Evolutionary conservation across 192 early-diverging fungal species (phyloP).

Genomic region (Coemansia sp.): DNA sequence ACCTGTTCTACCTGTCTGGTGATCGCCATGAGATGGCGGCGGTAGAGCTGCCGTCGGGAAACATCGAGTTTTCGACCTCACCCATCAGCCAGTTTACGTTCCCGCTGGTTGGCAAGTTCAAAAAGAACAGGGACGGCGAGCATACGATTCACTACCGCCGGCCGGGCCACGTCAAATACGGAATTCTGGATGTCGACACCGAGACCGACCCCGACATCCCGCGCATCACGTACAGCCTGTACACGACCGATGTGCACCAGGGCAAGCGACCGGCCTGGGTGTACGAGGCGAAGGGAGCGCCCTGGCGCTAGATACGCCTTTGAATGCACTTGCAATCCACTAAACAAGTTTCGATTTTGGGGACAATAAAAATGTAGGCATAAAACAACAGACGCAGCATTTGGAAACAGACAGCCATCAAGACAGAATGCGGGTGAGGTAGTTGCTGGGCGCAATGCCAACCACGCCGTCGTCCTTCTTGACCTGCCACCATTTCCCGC

Average conservation of each 20-base stretch:
- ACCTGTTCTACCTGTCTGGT: conserved; percentile 48
- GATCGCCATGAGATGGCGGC: conserved; percentile 55
- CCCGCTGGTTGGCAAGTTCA: conserved; percentile 38
- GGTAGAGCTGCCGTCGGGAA: conserved; percentile 35
- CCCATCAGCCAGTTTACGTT: conserved; percentile 52
- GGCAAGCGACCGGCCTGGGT: conserved; percentile 30
- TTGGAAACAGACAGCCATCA: neutral
- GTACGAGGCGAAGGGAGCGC: conserved; percentile 32
- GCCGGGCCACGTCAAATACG: conserved; percentile 50
- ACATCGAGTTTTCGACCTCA: conserved; percentile 51
- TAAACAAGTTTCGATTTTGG: neutral
- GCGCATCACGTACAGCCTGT: conserved; percentile 41
- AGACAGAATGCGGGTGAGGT: conserved; percentile 51
- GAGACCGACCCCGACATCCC: conserved; percentile 25
- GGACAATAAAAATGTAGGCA: neutral
- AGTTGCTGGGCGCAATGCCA: conserved; percentile 91
- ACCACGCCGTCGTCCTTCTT: conserved; percentile 70
- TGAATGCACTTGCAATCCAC: neutral
- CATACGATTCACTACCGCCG: conserved; percentile 38
- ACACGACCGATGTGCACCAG: conserved; percentile 36
- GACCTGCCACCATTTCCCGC: conserved; percentile 98
- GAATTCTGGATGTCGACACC: conserved; percentile 51
- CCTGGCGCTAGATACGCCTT: conserved; percentile 21
- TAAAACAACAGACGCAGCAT: neutral
- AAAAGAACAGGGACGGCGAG: conserved; percentile 26